A percentile compares a stretch with the other conserved stretches of the same genome.
Evolutionary conservation across 805 yeast species (phyloP).

Genomic region (Yarrowia sp.): DNA sequence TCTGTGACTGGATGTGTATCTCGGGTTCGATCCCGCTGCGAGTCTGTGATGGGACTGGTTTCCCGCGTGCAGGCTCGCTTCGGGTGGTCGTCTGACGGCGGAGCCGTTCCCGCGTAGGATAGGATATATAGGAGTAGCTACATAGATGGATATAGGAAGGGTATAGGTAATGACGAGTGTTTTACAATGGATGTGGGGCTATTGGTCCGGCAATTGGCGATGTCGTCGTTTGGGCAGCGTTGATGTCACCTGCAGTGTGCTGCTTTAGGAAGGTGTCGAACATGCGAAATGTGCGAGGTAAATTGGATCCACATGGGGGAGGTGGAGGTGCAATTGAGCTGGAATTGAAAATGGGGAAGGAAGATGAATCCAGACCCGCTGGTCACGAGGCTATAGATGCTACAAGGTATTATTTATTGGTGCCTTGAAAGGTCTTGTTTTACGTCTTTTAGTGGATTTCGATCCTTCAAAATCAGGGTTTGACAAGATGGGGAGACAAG

Average conservation of each 20-base stretch:
- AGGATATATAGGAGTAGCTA: neutral
- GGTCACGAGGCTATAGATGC: no score
- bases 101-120: neutral
- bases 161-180: neutral
- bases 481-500: neutral
- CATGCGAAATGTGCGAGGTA: neutral
- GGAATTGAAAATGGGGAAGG: neutral
- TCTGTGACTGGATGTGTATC: neutral
- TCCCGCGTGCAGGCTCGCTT: neutral
- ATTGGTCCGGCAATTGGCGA: no score
- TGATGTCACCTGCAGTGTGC: neutral
- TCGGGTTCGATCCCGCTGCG: neutral
- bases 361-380: neutral
- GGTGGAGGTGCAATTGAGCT: neutral
- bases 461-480: neutral
- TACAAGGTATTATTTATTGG: neutral
- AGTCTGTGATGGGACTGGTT: neutral
- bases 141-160: neutral
- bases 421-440: neutral
- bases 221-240: no score
- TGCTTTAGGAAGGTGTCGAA: constrained; percentile 1
- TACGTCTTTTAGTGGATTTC: neutral
- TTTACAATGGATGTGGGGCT: neutral
- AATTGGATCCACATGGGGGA: neutral
- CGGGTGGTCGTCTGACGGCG: neutral